phyloP scores from a whole-genome alignment of 1,284 basidiomycete species.

The Chondrostereum purpureum region DNA sequence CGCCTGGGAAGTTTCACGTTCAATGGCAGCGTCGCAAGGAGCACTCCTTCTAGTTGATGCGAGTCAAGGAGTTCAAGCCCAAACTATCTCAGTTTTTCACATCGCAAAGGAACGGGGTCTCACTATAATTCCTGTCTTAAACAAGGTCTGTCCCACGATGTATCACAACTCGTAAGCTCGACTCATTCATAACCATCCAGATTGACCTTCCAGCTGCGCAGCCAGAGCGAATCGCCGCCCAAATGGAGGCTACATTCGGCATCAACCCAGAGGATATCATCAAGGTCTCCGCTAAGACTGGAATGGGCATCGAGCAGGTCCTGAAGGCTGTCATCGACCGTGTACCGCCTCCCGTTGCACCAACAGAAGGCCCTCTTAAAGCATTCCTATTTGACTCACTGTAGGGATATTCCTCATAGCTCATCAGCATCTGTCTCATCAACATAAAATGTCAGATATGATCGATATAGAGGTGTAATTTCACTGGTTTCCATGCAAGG shows the following conservation, averaged over 20 bases:
- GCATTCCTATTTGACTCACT: conserved; percentile 92
- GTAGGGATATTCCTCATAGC: conserved; percentile 41
- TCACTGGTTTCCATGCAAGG: conserved; percentile 80
- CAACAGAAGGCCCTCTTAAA: conserved; percentile 53
- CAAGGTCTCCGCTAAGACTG: conserved; percentile 89
- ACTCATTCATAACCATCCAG: conserved; percentile 27
- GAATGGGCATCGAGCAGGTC: conserved; percentile 72
- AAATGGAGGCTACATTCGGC: conserved; percentile 79
- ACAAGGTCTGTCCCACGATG: conserved; percentile 62
- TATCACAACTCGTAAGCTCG: conserved; percentile 1
- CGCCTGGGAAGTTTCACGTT: conserved; percentile 92
- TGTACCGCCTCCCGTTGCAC: conserved; percentile 70
- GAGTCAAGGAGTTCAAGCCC: conserved; percentile 96
- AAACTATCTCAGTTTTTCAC: conserved; percentile 94
- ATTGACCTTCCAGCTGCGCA: conserved; percentile 87
- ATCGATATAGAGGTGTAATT: conserved; percentile 94
- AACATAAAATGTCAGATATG: conserved; percentile 58
- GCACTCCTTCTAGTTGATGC: conserved; percentile 90
- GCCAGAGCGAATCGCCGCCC: conserved; percentile 71
- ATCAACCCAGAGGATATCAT: conserved; percentile 69
- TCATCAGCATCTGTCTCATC: conserved; percentile 7
- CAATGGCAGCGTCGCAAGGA: conserved; percentile 90
- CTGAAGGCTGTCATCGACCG: conserved; percentile 77
- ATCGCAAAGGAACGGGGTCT: conserved; percentile 80
- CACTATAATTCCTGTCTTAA: conserved; percentile 87